Base-by-base conservation (phyloP, 2,329 filamentous ascomycete species). In the Phyllosticta citrichinensis region DNA sequence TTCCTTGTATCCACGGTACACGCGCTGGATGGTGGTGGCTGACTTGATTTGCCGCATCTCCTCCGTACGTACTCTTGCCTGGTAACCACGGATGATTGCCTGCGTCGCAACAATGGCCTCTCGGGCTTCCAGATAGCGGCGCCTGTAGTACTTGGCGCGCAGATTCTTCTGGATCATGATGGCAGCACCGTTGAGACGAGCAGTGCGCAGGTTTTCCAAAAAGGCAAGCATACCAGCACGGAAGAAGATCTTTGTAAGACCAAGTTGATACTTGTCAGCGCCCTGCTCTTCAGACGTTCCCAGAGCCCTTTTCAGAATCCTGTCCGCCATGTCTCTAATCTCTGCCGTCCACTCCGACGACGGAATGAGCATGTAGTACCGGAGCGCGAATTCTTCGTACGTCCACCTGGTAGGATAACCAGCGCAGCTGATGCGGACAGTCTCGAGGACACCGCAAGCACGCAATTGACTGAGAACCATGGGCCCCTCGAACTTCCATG, bases 131-230 rank as follows among this genome's bases (percentile, higher is more conserved):
- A 99, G 81, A 73, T 96, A 99, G 69, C 88, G 89, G 68, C 88
- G 88, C 62, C 94, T 87, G 76, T 97, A 97, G 77, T 96, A 97
- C 76, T 96, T 96, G 73, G 91, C 91, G 65, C 87, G 88, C 61
- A 99, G 78, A 71, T 99, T 99, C 86, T 99, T 99, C 76, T 99
- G 94, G 61, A 99, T 99, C 86, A 99, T 89, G 68, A 96, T 89
- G 12, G 94, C 94, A 67, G 92, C 96, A 66, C 91, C 89, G 72
- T 96, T 97, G 71, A 99, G 82, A 62, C 92, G 87, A 66, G 82
- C 90, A 12, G 94, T 97, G 62, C 94, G 86, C 65, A 97, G 81
- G 67, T 97, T 97, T 77, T 99, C 94, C 57, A 99, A 80, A 78
- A 97, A 97, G 6, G 94, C 94, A 68, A 99, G 86, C 94, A 99